phyloP scores from a whole-genome alignment of 495 filamentous ascomycete species.

The Aspergillus taichungensis region DNA sequence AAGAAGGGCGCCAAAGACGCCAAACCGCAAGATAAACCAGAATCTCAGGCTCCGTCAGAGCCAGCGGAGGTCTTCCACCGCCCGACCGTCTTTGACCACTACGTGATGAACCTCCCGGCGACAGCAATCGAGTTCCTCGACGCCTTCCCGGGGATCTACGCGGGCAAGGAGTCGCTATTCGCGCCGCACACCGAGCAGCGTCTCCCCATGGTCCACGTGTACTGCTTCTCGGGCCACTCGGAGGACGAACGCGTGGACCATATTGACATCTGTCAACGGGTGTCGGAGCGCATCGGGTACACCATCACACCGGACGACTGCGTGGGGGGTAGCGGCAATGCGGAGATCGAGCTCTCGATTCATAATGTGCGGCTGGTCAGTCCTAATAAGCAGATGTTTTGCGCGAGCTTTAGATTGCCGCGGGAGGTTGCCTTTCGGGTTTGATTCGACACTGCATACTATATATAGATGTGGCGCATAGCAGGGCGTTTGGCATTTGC shows the following conservation, averaged over 20 bases:
- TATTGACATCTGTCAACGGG: constrained; percentile 58
- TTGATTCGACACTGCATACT: neutral
- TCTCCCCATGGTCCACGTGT: constrained; percentile 80
- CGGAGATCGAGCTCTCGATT: constrained; percentile 51
- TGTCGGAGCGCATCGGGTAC: constrained; percentile 53
- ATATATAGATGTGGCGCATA: no score
- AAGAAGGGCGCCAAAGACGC: constrained; percentile 12
- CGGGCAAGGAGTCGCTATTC: constrained; percentile 56
- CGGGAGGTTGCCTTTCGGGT: constrained; percentile 63
- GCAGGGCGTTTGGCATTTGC: no score
- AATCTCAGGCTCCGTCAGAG: no score
- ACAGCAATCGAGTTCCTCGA: constrained; percentile 76
- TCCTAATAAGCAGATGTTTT: constrained; percentile 94
- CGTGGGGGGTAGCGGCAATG: constrained; percentile 31
- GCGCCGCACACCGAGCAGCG: constrained; percentile 44
- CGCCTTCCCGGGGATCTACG: constrained; percentile 77
- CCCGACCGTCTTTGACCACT: constrained; percentile 67
- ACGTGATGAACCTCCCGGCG: constrained; percentile 95
- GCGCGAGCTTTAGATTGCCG: constrained; percentile 82
- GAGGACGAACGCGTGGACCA: constrained; percentile 55
- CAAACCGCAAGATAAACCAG: no score
- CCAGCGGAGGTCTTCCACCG: constrained; percentile 50
- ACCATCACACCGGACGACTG: constrained; percentile 50
- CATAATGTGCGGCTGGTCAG: constrained; percentile 81
- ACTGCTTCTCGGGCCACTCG: constrained; percentile 76